Conservation (phyloP, 768 basidiomycete species). For the Royoungia palumana region DNA sequence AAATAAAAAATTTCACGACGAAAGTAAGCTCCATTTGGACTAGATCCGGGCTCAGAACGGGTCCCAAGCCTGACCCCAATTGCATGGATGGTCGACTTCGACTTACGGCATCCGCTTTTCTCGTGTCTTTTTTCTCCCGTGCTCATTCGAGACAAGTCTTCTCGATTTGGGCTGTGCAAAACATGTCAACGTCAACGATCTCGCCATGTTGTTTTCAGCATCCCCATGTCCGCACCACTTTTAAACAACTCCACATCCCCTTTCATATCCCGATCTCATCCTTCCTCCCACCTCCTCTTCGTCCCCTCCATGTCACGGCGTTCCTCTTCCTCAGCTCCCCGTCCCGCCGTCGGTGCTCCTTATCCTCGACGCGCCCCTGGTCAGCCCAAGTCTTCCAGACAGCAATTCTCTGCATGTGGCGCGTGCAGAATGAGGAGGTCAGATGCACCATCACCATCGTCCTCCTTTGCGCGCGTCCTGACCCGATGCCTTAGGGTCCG, state of each 20-base stretch:
- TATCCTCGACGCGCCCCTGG: slow-evolving; percentile 48
- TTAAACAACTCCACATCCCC: slow-evolving; percentile 11
- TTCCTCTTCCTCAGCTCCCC: slow-evolving; percentile 36
- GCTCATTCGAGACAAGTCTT: slow-evolving; percentile 16
- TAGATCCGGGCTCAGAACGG: slow-evolving; percentile 16
- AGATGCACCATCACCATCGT: slow-evolving; percentile 8
- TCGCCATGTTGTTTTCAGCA: slow-evolving; percentile 10
- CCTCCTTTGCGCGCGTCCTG: background rate
- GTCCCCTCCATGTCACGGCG: slow-evolving; percentile 55
- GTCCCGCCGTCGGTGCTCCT: slow-evolving; percentile 30
- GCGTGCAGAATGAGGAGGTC: slow-evolving; percentile 88
- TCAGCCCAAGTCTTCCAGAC: slow-evolving; percentile 73
- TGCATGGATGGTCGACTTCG: slow-evolving; percentile 28
- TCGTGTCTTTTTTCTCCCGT: slow-evolving; percentile 31
- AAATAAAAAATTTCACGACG: slow-evolving; percentile 1
- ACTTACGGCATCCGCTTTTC: slow-evolving; percentile 36
- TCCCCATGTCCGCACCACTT: slow-evolving; percentile 20
- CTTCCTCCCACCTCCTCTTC: slow-evolving; percentile 26
- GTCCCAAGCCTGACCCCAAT: slow-evolving; percentile 25
- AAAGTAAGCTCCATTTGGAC: slow-evolving; percentile 6
- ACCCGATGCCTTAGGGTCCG: slow-evolving; percentile 58
- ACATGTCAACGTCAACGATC: slow-evolving; percentile 26
- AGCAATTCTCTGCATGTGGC: slow-evolving; percentile 92
- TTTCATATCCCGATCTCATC: slow-evolving; percentile 18
- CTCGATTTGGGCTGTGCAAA: slow-evolving; percentile 22